Conservation (phyloP, 2,329 filamentous ascomycete species). For the Arthrobotrys entomopaga region DNA sequence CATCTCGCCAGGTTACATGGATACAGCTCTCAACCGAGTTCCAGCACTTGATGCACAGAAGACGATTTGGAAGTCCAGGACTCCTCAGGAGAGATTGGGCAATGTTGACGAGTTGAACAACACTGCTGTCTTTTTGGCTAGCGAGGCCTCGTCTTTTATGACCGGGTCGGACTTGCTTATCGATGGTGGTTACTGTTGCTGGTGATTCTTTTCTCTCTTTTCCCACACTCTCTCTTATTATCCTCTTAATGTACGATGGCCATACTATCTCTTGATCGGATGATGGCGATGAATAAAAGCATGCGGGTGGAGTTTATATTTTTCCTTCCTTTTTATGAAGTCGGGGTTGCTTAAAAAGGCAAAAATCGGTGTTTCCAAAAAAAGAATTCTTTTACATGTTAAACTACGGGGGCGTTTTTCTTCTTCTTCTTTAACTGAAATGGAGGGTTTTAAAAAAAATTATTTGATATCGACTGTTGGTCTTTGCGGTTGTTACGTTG, state of each 20-base stretch:
- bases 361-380: conserved; percentile 11
- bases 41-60: conserved; percentile 82
- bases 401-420: conserved; percentile 4
- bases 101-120: conserved; percentile 80
- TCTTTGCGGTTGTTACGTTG: too few species aligned
- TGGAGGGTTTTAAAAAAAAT: conserved; percentile 20
- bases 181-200: conserved; percentile 63
- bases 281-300: conserved; percentile 21
- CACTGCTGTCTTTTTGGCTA: conserved; percentile 78
- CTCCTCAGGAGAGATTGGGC: conserved; percentile 78
- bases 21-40: conserved; percentile 82
- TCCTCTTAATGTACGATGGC: too few species aligned
- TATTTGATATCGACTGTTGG: background rate
- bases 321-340: background rate
- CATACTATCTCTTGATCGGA: background rate
- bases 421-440: conserved; percentile 21
- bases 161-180: conserved; percentile 79
- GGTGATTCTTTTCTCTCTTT: conserved; percentile 33
- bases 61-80: conserved; percentile 80
- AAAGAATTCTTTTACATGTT: background rate
- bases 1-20: conserved; percentile 87
- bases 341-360: too few species aligned
- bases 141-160: conserved; percentile 78
- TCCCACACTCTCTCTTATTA: too few species aligned
- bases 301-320: conserved; percentile 35